These are phyloP conservation scores for Penicillium olsonii DNA, from an alignment of 2,329 filamentous ascomycete species.

Conservation along the genomic window DNA sequence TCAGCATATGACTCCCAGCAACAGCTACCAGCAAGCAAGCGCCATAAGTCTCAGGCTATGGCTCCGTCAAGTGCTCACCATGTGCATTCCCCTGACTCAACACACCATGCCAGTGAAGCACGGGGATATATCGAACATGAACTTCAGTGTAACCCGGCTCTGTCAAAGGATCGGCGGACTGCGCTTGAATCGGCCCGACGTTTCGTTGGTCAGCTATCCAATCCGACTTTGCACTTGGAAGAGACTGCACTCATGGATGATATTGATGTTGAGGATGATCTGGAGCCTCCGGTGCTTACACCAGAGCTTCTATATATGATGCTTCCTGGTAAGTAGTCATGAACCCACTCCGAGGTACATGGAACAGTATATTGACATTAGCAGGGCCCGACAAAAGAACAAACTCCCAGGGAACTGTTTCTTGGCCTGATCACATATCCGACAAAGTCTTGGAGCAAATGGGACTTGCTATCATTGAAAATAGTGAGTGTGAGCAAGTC, in stretches of 20 bases:
- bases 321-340: constrained; percentile 15
- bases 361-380: neutral
- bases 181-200: constrained; percentile 20
- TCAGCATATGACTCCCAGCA: neutral
- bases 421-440: constrained; percentile 27
- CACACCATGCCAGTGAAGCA: constrained; percentile 23
- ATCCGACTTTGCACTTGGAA: constrained; percentile 19
- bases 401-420: constrained; percentile 19
- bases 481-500: constrained; percentile 19
- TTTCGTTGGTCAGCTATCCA: constrained; percentile 24
- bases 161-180: constrained; percentile 24
- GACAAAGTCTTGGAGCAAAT: constrained; percentile 23
- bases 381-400: constrained; percentile 19
- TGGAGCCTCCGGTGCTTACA: constrained; percentile 16
- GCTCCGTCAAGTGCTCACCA: constrained; percentile 7
- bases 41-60: constrained; percentile 13
- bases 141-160: constrained; percentile 23
- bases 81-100: constrained; percentile 18
- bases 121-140: constrained; percentile 27
- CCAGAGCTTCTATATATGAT: constrained; percentile 28
- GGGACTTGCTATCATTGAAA: constrained; percentile 25
- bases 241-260: constrained; percentile 11
- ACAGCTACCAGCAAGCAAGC: constrained; percentile 8
- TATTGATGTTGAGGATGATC: constrained; percentile 11
- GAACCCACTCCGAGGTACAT: neutral